Evolutionary conservation across 1,284 basidiomycete species (phyloP), one percentile per base, ranked within the genome.

Genomic region (Heterobasidion parviporum): DNA sequence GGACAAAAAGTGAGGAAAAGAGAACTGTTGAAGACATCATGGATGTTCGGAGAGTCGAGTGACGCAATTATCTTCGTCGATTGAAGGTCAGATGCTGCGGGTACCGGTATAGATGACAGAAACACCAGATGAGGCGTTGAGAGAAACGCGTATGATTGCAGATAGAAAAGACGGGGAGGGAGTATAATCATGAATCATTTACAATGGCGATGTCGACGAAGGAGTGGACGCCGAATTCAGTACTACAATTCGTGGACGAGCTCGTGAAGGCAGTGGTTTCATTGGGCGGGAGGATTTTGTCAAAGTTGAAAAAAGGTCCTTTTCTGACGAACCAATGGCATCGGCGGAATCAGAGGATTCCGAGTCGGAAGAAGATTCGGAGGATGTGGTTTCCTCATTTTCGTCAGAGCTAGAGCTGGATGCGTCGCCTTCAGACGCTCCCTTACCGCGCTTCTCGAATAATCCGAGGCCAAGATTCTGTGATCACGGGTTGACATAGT

Each of bases 391-490:
- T 33, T 52, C 44, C 14, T 52, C 56, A 26, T 50, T 56, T n/a
- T 62, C 54, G 7, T 56, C 52, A 36, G 61, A 60, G 52, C 58
- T 59, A 18, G 52, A 53, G 16, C 16, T 50, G 35, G 18, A 45
- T 50, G 36, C 53, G 58, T 48, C 49, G 48, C 35, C 26, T 55
- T 41, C 47, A 36, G 57, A 57, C 59, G 57, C 63, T 61, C 57
- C 54, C 20, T 65, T 56, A 15, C 62, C 67, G n/a, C 66, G 74
- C 45, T 77, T 67, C 61, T 84, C 80, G 57, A 83, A 83, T 1
- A 86, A 73, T 6, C 84, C 83, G 0, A 86, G 72, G 7, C 83
- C 84, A 26, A 87, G 76, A 59, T 85, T 78, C 83, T 86, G 32
- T 41, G 15, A 20, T 5, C n/a, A 52, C 34, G 20, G 53, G 43